Base-by-base conservation (phyloP, 2,329 filamentous ascomycete species). In the Fusarium palustre region DNA sequence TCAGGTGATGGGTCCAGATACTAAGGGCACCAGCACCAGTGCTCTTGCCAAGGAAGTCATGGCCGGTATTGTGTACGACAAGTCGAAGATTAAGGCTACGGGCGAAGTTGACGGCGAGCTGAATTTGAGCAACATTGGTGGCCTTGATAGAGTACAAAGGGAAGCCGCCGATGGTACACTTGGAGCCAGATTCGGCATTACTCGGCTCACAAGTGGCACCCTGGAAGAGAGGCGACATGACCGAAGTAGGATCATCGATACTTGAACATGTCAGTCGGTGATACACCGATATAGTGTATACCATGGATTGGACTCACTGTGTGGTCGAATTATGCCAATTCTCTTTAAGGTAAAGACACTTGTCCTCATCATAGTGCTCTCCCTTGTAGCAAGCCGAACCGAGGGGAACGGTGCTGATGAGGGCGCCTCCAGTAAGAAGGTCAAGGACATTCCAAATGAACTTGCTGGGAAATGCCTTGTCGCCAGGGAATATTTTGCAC, bases 11-110 rank as follows among this genome's bases (percentile, higher is more conserved):
- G 7, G 79, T 82, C 77, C 80, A 81, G 36, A 82, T 72, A n/a
- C 76, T 75, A 31, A 83, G 67, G 25, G 78, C 71, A n/a, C 80
- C 79, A 18, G 75, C 75, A n/a, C 89, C 90, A 0, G 87, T 88
- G 1, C 85, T 88, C 45, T 86, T 85, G 42, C 88, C 89, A 28
- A 79, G 76, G 68, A 83, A 86, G 63, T 85, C 83, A 68, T 87
- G 85, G 42, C 84, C 85, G 0, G 84, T 87, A 75, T 86, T 79
- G 50, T 73, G 84, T 50, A 86, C 77, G 31, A 85, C 79, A 22
- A 86, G 75, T 7, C 84, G 83, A 10, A 86, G 73, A 71, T 85
- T 83, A n/a, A 78, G 67, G 45, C 78, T 80, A 16, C 80, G 78
- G 16, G 84, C 83, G 64, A 86, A 83, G 65, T 84, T 83, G 52